Base-by-base conservation (phyloP, 345 rosid species). In the Camelina hispida region DNA sequence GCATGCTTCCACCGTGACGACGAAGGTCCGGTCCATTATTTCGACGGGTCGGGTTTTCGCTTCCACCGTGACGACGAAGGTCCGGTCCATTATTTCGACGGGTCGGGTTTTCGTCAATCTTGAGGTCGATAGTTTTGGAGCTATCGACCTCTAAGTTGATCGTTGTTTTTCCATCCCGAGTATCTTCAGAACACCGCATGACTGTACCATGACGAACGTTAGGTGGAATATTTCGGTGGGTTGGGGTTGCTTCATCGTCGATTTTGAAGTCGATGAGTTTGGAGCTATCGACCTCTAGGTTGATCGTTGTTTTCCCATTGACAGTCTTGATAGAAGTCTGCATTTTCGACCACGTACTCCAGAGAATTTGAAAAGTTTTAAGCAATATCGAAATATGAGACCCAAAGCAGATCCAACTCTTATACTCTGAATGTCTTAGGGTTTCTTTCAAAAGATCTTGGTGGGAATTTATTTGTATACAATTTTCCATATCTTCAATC, bases 101-200 rank as follows among this genome's bases (percentile, higher is more conserved):
- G 4, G 1, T 58, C 12, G 35, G 35, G 23, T 34, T 17, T n/a
- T 47, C 52, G 20, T 23, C 5, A 4, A 62, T 8, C 4, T 43
- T 62, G 52, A 62, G 12, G 52, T 43, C 15, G 20, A 62, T 23
- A 6, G 52, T 8, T 42, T 15, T 62, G 67, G 67, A 42, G 20
- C 34, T 15, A 22, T 62, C 14, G 14, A 42, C 52, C 20, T 62
- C 52, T 23, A 62, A 0, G 34, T 23, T 8, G 37, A 62, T 22
- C 30, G 1, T 38, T 37, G 65, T 60, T 37, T 23, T 22, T 18
- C 30, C 55, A 44, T 17, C 73, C 8, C 17, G 9, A 18, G 32
- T 60, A 17, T 60, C 44, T 7, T 30, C 14, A 44, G 16, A 69
- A 30, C 32, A 9, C 9, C 44, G 56, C 65, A 69, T 48, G 46